phyloP scores from a whole-genome alignment of 2,329 filamentous ascomycete genomes.

The Colletotrichum lupini region DNA sequence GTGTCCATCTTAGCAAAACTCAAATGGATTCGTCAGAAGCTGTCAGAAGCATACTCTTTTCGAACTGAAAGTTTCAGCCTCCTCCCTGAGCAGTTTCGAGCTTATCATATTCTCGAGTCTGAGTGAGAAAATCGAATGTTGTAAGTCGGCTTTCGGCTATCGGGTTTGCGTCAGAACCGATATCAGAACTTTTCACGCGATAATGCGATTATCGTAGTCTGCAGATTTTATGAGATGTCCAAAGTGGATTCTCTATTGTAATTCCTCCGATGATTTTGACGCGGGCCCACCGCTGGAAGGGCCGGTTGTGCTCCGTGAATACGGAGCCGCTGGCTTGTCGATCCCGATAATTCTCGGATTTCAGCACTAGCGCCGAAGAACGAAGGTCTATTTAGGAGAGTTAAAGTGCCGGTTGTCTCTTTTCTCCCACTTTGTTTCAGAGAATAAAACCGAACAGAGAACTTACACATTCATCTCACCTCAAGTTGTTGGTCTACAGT shows the following conservation, averaged over 20 bases:
- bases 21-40: background rate
- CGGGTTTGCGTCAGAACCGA: slow-evolving; percentile 20
- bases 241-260: background rate
- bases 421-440: background rate
- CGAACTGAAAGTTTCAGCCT: background rate
- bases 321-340: background rate
- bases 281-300: background rate
- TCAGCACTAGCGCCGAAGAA: background rate
- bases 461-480: background rate
- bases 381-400: background rate
- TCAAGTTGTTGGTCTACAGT: no score
- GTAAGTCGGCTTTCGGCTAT: slow-evolving; percentile 26
- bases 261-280: background rate
- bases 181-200: background rate
- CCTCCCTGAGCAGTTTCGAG: background rate
- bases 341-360: slow-evolving; percentile 3
- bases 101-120: background rate
- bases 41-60: background rate
- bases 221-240: background rate
- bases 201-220: background rate
- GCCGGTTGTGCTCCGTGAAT: background rate
- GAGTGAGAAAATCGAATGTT: slow-evolving; percentile 10
- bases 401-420: background rate
- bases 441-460: background rate
- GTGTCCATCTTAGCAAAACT: background rate